These are phyloP conservation scores for Pestalotiopsis sp. DNA, from an alignment of 2,329 filamentous ascomycete genomes.

Conservation along the genomic window DNA sequence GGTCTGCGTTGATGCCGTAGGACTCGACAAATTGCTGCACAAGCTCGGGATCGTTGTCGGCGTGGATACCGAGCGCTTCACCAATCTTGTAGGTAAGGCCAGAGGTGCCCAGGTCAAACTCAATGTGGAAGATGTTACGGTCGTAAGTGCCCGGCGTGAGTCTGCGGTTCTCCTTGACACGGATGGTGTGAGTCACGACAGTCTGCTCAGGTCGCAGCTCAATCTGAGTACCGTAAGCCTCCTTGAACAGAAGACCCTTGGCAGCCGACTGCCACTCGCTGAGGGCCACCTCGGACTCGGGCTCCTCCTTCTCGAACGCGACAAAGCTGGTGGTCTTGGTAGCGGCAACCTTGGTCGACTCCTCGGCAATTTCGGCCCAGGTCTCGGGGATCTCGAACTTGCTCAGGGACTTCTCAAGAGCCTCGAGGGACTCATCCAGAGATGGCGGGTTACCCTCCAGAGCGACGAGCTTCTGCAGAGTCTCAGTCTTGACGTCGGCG, in stretches of 20 bases:
- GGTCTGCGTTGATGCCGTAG: slow-evolving; percentile 82
- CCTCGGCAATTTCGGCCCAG: slow-evolving; percentile 75
- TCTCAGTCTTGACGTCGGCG: slow-evolving; percentile 64
- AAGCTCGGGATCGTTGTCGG: slow-evolving; percentile 82
- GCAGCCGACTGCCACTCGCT: slow-evolving; percentile 82
- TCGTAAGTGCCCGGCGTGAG: slow-evolving; percentile 88
- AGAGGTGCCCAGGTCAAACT: slow-evolving; percentile 91
- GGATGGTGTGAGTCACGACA: slow-evolving; percentile 84
- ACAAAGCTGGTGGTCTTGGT: slow-evolving; percentile 82
- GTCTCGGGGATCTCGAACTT: slow-evolving; percentile 74
- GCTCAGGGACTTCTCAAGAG: slow-evolving; percentile 70
- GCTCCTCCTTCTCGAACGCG: slow-evolving; percentile 75
- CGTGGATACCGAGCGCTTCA: slow-evolving; percentile 94
- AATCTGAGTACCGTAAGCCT: slow-evolving; percentile 78
- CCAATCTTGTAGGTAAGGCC: slow-evolving; percentile 96
- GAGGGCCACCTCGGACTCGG: slow-evolving; percentile 66
- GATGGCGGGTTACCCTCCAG: slow-evolving; percentile 56
- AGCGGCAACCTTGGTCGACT: slow-evolving; percentile 62
- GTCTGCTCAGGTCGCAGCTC: slow-evolving; percentile 82
- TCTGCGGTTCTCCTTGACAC: slow-evolving; percentile 93
- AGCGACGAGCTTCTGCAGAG: slow-evolving; percentile 66
- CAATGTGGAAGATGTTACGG: slow-evolving; percentile 99
- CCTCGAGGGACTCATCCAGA: slow-evolving; percentile 63
- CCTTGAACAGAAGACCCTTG: slow-evolving; percentile 90
- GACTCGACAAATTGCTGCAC: slow-evolving; percentile 85